Percentiles rank a stretch among this genome's conserved stretches.
Evolutionary conservation across 257 asterid species (phyloP).

Genomic region (Perilla frutescens): DNA sequence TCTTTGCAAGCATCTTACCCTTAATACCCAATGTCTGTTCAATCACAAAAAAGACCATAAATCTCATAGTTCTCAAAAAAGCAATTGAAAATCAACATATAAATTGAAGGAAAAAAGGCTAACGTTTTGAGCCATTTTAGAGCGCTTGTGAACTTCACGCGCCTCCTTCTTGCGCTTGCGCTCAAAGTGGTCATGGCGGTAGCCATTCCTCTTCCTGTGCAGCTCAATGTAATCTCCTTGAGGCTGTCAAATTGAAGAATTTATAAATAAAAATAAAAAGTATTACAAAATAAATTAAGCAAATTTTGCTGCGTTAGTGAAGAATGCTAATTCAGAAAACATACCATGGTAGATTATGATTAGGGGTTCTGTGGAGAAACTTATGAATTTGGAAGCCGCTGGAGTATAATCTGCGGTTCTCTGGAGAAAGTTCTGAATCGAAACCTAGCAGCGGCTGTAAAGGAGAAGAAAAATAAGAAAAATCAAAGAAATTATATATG

Average conservation of each 20-base stretch:
- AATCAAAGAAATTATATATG: conserved; percentile 13
- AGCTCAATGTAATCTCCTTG: conserved; percentile 97
- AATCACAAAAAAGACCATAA: conserved; percentile 10
- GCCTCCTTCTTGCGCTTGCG: conserved; percentile 97
- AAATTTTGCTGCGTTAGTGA: neutral
- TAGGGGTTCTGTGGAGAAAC: conserved; percentile 10
- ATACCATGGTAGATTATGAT: conserved; percentile 40
- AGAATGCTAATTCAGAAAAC: conserved; percentile 4
- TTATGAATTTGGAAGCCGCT: conserved; percentile 27
- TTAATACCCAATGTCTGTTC: conserved; percentile 86
- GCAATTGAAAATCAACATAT: neutral
- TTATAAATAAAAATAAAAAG: neutral
- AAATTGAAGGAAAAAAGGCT: neutral
- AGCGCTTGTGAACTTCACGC: conserved; percentile 91
- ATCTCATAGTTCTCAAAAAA: neutral
- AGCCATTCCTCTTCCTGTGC: conserved; percentile 83
- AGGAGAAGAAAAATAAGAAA: neutral
- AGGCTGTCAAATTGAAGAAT: conserved; percentile 59
- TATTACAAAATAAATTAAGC: neutral
- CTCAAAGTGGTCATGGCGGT: conserved; percentile 90
- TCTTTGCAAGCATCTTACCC: conserved; percentile 92
- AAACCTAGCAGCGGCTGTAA: conserved; percentile 37
- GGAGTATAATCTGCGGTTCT: neutral
- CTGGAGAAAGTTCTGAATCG: neutral
- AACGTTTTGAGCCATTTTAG: conserved; percentile 78